Evolutionary conservation across 768 basidiomycete genomes (phyloP).

Genomic region (Tulasnella sp.): DNA sequence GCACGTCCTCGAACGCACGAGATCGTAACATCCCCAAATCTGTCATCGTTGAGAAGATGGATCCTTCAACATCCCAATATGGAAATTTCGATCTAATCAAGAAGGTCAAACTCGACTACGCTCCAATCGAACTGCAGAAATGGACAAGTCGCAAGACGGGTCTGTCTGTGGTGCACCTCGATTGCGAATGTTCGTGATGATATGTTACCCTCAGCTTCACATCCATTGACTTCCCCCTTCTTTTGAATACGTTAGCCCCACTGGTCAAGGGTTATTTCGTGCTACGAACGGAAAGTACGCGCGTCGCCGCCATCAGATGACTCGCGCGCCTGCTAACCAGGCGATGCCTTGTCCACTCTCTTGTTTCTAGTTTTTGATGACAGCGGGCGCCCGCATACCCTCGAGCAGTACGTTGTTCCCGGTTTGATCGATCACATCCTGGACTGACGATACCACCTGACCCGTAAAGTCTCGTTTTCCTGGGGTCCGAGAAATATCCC

Average conservation of each 20-base stretch:
- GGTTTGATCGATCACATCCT: not conserved
- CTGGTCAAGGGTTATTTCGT: constrained; percentile 91
- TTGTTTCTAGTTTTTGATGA: constrained; percentile 79
- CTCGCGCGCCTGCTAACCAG: constrained; percentile 22
- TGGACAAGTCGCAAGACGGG: constrained; percentile 88
- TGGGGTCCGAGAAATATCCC: constrained; percentile 94
- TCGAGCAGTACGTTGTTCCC: constrained; percentile 76
- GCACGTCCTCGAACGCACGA: not conserved
- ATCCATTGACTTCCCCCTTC: constrained; percentile 30
- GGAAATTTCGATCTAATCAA: constrained; percentile 87
- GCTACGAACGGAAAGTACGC: constrained; percentile 84
- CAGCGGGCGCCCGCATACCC: constrained; percentile 91
- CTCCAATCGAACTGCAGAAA: constrained; percentile 80
- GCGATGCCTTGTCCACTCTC: not conserved
- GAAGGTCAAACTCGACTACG: constrained; percentile 73
- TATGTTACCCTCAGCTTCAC: constrained; percentile 22
- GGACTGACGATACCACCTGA: constrained; percentile 31
- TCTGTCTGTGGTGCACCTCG: constrained; percentile 86
- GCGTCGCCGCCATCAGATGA: constrained; percentile 29
- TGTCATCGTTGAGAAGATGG: constrained; percentile 10
- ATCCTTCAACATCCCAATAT: constrained; percentile 37
- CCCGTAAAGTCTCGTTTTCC: constrained; percentile 75
- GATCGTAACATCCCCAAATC: not conserved
- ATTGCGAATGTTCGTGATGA: constrained; percentile 71
- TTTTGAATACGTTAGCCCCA: constrained; percentile 58